Evolutionary conservation across 441 rosid species (phyloP), one percentile per base, ranked within the genome.

Genomic region (Manihot esculenta): DNA sequence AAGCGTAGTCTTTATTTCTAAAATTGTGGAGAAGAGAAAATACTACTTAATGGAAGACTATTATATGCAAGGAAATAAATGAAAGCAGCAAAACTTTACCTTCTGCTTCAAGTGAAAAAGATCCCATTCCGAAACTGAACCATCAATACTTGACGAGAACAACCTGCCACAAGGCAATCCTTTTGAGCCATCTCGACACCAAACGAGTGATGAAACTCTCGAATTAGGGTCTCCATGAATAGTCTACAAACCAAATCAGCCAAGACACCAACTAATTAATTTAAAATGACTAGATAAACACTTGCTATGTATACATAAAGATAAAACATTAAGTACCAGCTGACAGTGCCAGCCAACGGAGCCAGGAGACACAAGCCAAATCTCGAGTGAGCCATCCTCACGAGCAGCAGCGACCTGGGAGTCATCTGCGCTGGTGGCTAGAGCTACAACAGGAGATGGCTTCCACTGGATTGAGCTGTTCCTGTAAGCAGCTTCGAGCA

Each of bases 311-410:
- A 54, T 23, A 15, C 10, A 62, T 20, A 68, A 26, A 23, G 41
- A 72, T 12, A 15, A 45, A 47, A 49, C 18, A 33, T 54, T 2
- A 5, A 64, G 53, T 82, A 92, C 99, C 87, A 92, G 87, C 77
- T 89, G 99, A 77, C 95, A 85, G 88, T 95, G 98, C 99, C 98
- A 95, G 48, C 94, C 91, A 62, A 89, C 84, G 53, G 97, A 81
- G 54, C 98, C 96, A 13, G 98, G 94, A 33, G 98, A 90, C 47
- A 91, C 92, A 8, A 89, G 94, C 99, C 99, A 92, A 79, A 94
- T 80, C 90, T 92, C 99, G 7, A 94, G 88, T n/a, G 99, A 85
- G 70, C 93, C 91, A 66, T 92, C 98, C 44, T 93, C 94, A 23
- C 99, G 94, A 59, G 96, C 95, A 9, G 97, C 94, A 6, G 97